Evolutionary conservation across 768 basidiomycete species (phyloP), one percentile per base, ranked within the genome.

Genomic region (Leucocoprinus leucothites): DNA sequence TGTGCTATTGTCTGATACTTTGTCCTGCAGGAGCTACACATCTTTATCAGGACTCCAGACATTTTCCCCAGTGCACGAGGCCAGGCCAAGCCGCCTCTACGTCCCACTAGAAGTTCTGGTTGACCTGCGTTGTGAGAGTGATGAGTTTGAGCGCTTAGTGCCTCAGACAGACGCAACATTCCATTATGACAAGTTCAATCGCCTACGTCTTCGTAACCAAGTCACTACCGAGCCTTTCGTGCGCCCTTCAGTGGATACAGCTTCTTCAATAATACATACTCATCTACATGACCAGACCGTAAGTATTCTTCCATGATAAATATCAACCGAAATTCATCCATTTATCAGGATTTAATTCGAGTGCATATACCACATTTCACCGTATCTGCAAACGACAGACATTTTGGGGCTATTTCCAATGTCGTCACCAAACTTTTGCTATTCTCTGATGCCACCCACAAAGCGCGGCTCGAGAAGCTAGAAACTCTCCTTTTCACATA

Each of bases 181-280:
- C 58, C 88, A 86, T 45, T 93, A 94, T 66, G 95, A 98, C 77
- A 94, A 91, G 67, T 96, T 96, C 75, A 98, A 98, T 70, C 86
- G 88, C 40, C 79, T 97, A 8, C 86, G 95, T 34, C 72, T 94
- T 49, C 86, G 86, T 42, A 91, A 86, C 60, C 84, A 82, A 58
- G 71, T 86, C 26, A 84, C 85, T 28, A 80, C 83, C 9, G 73
- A 76, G 28, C 65, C 70, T n/a, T n/a, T 22, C 21, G 67, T 65
- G 26, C 72, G 71, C 51, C 59, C 66, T 9, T 66, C 73, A 14
- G 61, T 67, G 8, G 76, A 82, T n/a, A 70, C 72, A 55, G 63
- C 67, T 9, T 45, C 42, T 4, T 49, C 57, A 11, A 48, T 56
- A 36, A 53, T 52, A 16, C 62, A 64, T 41, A 69, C 60, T 34